Evolutionary conservation across 2,329 filamentous ascomycete species (phyloP), one percentile per base, ranked within the genome.

Genomic region (Tricladium varicosporioides): DNA sequence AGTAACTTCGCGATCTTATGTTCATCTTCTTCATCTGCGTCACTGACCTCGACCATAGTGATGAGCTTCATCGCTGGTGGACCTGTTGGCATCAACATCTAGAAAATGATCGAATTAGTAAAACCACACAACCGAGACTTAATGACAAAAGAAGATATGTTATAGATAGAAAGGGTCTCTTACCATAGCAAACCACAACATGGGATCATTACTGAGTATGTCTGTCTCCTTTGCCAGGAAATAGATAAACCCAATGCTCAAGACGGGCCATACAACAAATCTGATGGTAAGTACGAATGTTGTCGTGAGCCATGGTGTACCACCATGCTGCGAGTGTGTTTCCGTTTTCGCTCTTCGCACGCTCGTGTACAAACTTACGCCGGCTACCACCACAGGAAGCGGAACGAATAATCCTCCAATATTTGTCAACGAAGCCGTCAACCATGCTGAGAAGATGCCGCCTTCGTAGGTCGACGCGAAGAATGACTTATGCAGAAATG

Each of bases 401-500:
- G 82, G 78, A 0, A 86, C 83, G 66, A 89, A 89, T 0, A 89
- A 74, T 0, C 78, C 75, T 2, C 86, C 85, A 18, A 88, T 76
- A 54, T 84, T 87, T 61, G 82, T 78, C 16, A 88, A 71, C 0
- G 81, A 80, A 0, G 78, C 76, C 0, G 85, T 88, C 42, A 89
- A 72, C 85, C 85, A 89, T 1, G 85, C 85, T 16, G 81, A 84
- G 63, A 88, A 80, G 55, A 85, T 81, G 1, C 86, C 85, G 5
- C 85, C 86, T 5, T 85, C 72, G 7, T 80, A 69, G 8, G 77
- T 77, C 11, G 77, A 71, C 51, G 72, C 76, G 73, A 89, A 89
- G 70, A 89, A 88, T 1, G 81, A 78, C 2, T 70, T 71, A 63
- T 88, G 85, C 0, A 89, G 73, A 0, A 77, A 65, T 0, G 85